Conservation (phyloP, 495 filamentous ascomycete genomes). For the Trichoderma asperelloides region DNA sequence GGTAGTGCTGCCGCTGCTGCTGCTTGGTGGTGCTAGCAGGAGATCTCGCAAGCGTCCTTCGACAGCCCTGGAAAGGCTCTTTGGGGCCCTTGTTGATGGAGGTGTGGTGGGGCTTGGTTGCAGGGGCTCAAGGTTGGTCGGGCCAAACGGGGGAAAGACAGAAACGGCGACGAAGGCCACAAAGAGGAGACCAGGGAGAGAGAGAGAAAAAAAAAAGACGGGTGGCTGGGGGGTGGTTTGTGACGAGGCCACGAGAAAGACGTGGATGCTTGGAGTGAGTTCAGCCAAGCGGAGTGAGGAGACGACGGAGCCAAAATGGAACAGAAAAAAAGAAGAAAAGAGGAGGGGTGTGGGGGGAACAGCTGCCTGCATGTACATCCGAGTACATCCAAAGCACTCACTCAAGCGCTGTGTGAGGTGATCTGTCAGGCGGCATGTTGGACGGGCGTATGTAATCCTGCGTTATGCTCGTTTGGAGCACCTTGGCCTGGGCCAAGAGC, state of each 20-base stretch:
- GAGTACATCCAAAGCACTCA: not conserved
- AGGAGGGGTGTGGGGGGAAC: not conserved
- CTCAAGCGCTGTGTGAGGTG: not conserved
- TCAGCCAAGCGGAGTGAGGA: not conserved
- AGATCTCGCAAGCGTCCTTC: conserved; percentile 7
- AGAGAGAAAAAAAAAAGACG: not conserved
- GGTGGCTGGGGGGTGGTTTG: conserved; percentile 5
- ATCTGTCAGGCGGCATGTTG: conserved; percentile 2
- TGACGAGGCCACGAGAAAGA: not conserved
- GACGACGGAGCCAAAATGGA: not conserved
- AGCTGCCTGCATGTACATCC: not conserved
- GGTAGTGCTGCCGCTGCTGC: not conserved
- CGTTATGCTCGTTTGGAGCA: not conserved
- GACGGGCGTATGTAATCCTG: conserved; percentile 7
- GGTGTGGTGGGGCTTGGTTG: conserved; percentile 7
- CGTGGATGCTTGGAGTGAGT: not conserved
- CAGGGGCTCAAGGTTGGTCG: conserved; percentile 5
- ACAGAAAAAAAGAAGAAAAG: not conserved
- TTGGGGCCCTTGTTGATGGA: not conserved
- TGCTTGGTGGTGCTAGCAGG: not conserved
- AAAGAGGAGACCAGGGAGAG: not conserved
- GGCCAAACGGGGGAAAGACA: not conserved
- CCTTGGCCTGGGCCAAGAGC: too few relatives aligned
- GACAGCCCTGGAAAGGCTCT: not conserved
- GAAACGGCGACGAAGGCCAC: not conserved